Percentiles rank a stretch among this genome's conserved stretches.
Conservation (phyloP, 352 stramenopile genomes). For the Detonula confervacea region DNA sequence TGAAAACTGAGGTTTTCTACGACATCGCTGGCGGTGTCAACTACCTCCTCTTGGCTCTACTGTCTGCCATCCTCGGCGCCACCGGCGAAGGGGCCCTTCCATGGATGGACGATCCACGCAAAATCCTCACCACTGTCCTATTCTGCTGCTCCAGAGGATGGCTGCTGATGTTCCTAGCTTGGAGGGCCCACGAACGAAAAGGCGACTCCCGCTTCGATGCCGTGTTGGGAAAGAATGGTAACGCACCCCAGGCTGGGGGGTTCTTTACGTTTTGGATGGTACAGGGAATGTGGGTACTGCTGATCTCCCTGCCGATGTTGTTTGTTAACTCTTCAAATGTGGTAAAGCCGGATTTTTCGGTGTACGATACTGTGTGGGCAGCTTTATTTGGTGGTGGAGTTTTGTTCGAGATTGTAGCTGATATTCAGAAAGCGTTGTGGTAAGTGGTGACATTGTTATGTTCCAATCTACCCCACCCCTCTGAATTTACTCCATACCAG, state of each 20-base stretch:
- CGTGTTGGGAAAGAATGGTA: constrained; percentile 52
- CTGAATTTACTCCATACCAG: too few species aligned
- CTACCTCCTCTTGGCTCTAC: constrained; percentile 60
- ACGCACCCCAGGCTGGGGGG: constrained; percentile 13
- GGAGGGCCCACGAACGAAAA: constrained; percentile 66
- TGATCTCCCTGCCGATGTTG: constrained; percentile 68
- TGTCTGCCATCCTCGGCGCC: constrained; percentile 31
- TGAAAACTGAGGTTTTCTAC: constrained; percentile 75
- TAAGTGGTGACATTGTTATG: too few species aligned
- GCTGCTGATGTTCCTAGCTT: constrained; percentile 70
- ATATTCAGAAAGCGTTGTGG: constrained; percentile 66
- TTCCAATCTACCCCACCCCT: too few species aligned
- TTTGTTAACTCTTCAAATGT: constrained; percentile 58
- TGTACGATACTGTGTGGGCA: constrained; percentile 52
- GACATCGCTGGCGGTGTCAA: constrained; percentile 73
- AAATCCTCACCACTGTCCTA: constrained; percentile 54
- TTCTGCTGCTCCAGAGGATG: constrained; percentile 65
- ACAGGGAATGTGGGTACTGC: constrained; percentile 70
- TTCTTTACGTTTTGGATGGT: constrained; percentile 76
- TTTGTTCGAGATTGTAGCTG: constrained; percentile 66
- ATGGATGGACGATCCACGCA: constrained; percentile 42
- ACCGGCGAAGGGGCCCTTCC: constrained; percentile 14
- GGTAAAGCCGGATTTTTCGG: constrained; percentile 37
- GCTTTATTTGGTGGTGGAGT: constrained; percentile 50
- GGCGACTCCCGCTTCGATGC: constrained; percentile 74